Base-by-base conservation (phyloP, 1,284 basidiomycete species). In the Flammula alnicola region DNA sequence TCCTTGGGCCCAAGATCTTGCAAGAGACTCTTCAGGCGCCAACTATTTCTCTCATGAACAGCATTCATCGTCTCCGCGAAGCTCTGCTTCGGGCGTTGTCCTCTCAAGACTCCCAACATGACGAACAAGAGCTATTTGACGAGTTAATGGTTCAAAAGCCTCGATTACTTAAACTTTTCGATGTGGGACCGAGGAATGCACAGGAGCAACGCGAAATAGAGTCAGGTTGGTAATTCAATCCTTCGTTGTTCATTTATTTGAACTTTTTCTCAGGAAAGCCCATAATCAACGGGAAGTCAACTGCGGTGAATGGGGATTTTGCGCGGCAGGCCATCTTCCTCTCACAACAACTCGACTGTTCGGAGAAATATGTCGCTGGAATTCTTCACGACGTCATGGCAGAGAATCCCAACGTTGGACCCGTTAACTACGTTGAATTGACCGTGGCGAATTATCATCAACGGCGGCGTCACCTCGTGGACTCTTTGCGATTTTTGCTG, bases 41-140 rank as follows among this genome's bases (percentile, higher is more conserved):
- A 31, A 10, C 10, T 36, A 42, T 11, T 16, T 23, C 32, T 40
- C 31, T n/a, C 48, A 76, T 76, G 74, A 68, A 73, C n/a, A n/a
- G n/a, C n/a, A n/a, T n/a, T n/a, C n/a, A n/a, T n/a, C n/a, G n/a
- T n/a, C n/a, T n/a, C n/a, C n/a, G n/a, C n/a, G n/a, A n/a, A n/a
- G 55, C 67, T 42, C 60, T 75, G 12, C 47, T 67, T 39, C 60
- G 61, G 53, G 65, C 62, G 8, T 55, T 76, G 12, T 59, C 62
- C 4, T 50, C 62, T 14, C 72, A 71, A 26, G 75, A 73, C 16
- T 58, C 67, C 17, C 68, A 72, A 31, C 71, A 81, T 67, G 75
- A 73, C 35, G 86, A 88, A 64, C 86, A 88, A 55, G 84, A 86
- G 60, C 77, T 91, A 45, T 91, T 90, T 57, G 83, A 90, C 64